phyloP scores from a whole-genome alignment of 495 filamentous ascomycete species.

The Jackrogersella multiformis region DNA sequence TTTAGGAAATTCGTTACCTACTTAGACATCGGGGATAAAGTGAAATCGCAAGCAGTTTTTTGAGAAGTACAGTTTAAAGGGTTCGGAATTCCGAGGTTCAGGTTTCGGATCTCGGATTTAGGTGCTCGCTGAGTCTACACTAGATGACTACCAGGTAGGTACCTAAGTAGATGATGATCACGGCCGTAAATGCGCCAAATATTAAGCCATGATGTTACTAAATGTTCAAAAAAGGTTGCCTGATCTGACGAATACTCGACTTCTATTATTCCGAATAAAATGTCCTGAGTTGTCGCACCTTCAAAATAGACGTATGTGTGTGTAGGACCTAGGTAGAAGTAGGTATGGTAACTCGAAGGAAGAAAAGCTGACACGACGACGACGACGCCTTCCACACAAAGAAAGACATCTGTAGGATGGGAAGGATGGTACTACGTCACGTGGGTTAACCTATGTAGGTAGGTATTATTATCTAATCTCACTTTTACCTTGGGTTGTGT shows the following conservation, averaged over 20 bases:
- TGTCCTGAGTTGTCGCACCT: conserved; percentile 5
- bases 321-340: neutral
- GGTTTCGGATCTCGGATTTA: conserved; percentile 22
- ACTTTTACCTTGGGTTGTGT: too few relatives aligned
- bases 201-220: conserved; percentile 24
- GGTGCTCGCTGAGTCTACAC: too few relatives aligned
- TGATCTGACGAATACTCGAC: conserved; percentile 13
- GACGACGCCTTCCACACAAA: neutral
- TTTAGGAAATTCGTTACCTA: conserved; percentile 12
- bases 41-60: conserved; percentile 1
- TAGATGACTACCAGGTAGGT: too few relatives aligned
- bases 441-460: neutral
- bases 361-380: conserved; percentile 5
- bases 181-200: conserved; percentile 2
- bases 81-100: conserved; percentile 31
- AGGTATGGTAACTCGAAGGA: neutral
- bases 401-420: neutral
- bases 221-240: too few relatives aligned
- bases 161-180: neutral
- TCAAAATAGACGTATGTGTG: neutral
- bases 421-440: conserved; percentile 10
- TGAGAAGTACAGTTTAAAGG: conserved; percentile 20
- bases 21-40: conserved; percentile 28
- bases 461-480: neutral
- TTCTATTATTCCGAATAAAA: conserved; percentile 24